phyloP scores from a whole-genome alignment of 306 rosid species.

The Neltuma alba region DNA sequence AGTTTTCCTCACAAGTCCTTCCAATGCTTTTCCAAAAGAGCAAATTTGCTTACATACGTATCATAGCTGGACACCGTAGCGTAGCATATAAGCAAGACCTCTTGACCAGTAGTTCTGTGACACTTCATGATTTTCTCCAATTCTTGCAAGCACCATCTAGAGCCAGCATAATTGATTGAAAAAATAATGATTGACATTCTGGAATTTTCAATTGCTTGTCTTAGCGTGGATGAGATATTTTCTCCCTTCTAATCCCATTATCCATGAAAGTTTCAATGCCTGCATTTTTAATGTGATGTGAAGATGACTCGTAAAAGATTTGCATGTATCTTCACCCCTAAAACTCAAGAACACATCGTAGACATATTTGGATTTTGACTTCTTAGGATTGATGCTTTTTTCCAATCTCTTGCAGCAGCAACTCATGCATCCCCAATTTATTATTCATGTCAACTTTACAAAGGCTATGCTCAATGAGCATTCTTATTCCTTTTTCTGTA shows the following conservation, averaged over 20 bases:
- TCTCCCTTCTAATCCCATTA: not conserved
- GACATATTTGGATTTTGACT: not conserved
- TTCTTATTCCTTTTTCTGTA: not conserved
- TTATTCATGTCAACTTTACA: not conserved
- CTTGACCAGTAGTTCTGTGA: not conserved
- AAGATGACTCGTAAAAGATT: not conserved
- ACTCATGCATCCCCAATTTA: not conserved
- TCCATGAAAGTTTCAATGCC: not conserved
- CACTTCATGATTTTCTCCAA: not conserved
- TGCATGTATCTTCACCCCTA: not conserved
- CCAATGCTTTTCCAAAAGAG: too few relatives aligned
- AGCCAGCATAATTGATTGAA: not conserved
- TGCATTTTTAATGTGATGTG: not conserved
- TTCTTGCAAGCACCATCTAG: not conserved
- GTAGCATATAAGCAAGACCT: not conserved
- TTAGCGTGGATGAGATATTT: not conserved
- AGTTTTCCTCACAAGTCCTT: too few relatives aligned
- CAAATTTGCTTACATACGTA: too few relatives aligned
- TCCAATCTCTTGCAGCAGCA: not conserved
- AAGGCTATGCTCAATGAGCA: not conserved
- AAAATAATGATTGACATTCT: not conserved
- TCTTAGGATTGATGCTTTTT: not conserved
- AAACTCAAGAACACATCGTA: not conserved
- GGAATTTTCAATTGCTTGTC: not conserved
- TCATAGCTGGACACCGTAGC: too few relatives aligned